Base-by-base conservation (phyloP, 1,139 yeast species). In the Saccharomyces hybrid region DNA sequence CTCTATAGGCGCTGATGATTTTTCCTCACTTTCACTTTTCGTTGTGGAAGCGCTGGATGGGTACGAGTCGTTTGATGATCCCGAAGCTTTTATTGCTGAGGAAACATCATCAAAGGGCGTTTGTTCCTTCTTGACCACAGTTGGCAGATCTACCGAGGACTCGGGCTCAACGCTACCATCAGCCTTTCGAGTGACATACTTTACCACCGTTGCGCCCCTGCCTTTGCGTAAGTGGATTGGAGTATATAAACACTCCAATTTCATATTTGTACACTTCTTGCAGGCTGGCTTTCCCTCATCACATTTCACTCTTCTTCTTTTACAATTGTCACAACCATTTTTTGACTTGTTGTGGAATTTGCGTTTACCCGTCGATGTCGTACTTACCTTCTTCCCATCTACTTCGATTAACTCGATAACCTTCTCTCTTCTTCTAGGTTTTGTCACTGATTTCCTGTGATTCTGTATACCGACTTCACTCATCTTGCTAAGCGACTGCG, bases 261-360 rank as follows among this genome's bases (percentile, higher is more conserved):
- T 85, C 81, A 90, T 79, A 60, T 87, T 84, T 55, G 76, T 72
- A 70, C 98, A 91, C 71, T 89, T 89, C 29, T 75, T 76, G 70
- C 98, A 91, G 14, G 75, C 68, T 0, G 98, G 98, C 62, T 83
- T 86, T 0, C 77, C 75, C 69, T 91, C 98, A 69, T 91, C 97
- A 75, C 98, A 91, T 68, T 91, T 91, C 50, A 91, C 96, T 54
- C 97, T 75, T 63, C 97, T 79, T 62, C 81, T 79, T 67, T 91
- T 91, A 71, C 98, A 91, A 1, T 95, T 88, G 48, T 84, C 79
- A 70, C 98, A 91, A 0, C 98, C 98, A 52, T 82, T 81, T 57
- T 96, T 78, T 34, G 96, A 87, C 71, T 91, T 91, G 59, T 84
- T 88, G 67, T 91, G 98, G 68, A 83, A 86, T 67, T 84, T 84